Evolutionary conservation across 805 yeast species (phyloP).

Genomic region (Ogataea sp.): DNA sequence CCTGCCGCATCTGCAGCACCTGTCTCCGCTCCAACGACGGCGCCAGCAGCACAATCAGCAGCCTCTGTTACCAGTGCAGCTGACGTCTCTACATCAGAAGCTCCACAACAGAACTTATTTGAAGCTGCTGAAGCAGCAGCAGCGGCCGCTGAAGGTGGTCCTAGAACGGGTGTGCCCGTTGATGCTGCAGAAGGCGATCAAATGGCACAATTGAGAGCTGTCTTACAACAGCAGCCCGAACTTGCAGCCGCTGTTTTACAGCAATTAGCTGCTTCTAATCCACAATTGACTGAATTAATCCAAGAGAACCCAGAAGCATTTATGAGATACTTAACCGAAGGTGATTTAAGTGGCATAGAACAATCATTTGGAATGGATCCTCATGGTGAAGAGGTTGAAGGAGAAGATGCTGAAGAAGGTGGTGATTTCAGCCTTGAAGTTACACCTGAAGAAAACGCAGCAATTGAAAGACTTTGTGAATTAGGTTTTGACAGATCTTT

Average conservation of each 20-base stretch:
- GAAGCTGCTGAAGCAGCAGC: slow-evolving; percentile 42
- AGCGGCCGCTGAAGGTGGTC: slow-evolving; percentile 12
- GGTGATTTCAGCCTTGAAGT: slow-evolving; percentile 48
- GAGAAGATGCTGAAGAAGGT: slow-evolving; percentile 30
- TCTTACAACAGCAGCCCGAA: slow-evolving; percentile 81
- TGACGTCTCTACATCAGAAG: slow-evolving; percentile 1
- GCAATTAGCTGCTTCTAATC: slow-evolving; percentile 73
- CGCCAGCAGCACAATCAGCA: slow-evolving; percentile 13
- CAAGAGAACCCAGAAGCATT: slow-evolving; percentile 88
- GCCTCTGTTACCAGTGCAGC: slow-evolving; percentile 11
- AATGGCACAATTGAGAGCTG: slow-evolving; percentile 58
- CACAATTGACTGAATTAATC: slow-evolving; percentile 74
- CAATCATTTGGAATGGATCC: slow-evolving; percentile 32
- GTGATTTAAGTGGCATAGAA: slow-evolving; percentile 46
- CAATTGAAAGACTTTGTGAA: slow-evolving; percentile 85
- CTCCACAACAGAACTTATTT: slow-evolving; percentile 38
- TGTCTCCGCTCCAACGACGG: slow-evolving; percentile 6
- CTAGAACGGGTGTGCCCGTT: slow-evolving; percentile 21
- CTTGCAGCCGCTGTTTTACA: slow-evolving; percentile 77
- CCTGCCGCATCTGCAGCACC: slow-evolving; percentile 12
- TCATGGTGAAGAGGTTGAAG: slow-evolving; percentile 21
- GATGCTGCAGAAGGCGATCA: slow-evolving; percentile 22
- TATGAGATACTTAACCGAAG: slow-evolving; percentile 61
- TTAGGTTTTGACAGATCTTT: slow-evolving; percentile 85
- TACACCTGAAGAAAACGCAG: slow-evolving; percentile 78